Conservation (phyloP, 192 early-diverging fungal species). For the Physocladia obscura region DNA sequence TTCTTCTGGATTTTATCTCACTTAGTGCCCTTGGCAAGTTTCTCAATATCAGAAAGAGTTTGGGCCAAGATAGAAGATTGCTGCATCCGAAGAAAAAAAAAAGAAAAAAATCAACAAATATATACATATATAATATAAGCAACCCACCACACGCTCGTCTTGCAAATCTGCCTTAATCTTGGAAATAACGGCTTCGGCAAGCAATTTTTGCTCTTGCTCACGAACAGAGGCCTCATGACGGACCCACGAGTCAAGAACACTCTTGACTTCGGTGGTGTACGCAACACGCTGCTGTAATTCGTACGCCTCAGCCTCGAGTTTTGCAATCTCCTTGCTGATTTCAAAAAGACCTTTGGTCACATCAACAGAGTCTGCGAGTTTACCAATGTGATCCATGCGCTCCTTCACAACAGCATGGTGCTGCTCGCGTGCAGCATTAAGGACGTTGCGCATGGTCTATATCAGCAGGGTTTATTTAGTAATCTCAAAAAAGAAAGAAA, state of each 20-base stretch:
- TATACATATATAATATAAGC: background rate
- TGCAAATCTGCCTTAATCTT: conserved; percentile 68
- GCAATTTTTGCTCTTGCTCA: conserved; percentile 87
- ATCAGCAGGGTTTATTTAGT: too few species aligned
- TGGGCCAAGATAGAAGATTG: conserved; percentile 62
- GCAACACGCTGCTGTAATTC: conserved; percentile 89
- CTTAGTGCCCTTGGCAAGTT: conserved; percentile 19
- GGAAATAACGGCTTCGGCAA: conserved; percentile 82
- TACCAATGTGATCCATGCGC: conserved; percentile 85
- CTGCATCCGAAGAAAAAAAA: conserved; percentile 18
- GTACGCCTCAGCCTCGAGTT: conserved; percentile 91
- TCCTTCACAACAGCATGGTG: conserved; percentile 89
- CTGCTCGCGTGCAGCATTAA: conserved; percentile 81
- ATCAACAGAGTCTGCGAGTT: conserved; percentile 90
- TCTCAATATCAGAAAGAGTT: conserved; percentile 57
- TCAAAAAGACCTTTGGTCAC: conserved; percentile 91
- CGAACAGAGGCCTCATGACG: conserved; percentile 92
- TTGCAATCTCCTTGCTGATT: conserved; percentile 92
- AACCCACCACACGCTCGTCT: conserved; percentile 64
- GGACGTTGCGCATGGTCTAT: conserved; percentile 77
- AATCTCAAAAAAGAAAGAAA: conserved; percentile 5
- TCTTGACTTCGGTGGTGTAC: conserved; percentile 79
- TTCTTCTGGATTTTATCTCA: too few species aligned
- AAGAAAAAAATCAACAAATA: background rate
- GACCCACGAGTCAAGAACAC: conserved; percentile 92